Conservation (phyloP, 179 eudicot species). For the Gypsophila paniculata region DNA sequence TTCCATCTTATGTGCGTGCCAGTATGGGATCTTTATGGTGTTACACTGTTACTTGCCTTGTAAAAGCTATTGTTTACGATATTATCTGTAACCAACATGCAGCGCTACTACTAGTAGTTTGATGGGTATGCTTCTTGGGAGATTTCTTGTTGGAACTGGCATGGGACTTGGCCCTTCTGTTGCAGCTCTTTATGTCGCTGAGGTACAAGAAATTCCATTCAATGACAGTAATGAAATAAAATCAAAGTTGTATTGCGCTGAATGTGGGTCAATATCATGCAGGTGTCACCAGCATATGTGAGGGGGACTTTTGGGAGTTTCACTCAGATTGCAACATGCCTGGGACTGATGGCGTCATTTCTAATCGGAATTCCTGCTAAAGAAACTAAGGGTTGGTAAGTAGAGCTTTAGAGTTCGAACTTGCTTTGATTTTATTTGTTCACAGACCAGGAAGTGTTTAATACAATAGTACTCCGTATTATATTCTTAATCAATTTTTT, state of each 20-base stretch:
- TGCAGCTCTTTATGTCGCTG: slow-evolving; percentile 82
- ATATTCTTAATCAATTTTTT: slow-evolving; percentile 7
- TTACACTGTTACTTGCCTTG: background rate
- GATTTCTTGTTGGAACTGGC: slow-evolving; percentile 81
- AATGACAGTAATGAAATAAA: background rate
- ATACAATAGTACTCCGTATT: background rate
- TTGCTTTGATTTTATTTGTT: background rate
- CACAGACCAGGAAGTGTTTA: background rate
- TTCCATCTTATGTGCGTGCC: background rate
- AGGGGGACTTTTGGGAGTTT: slow-evolving; percentile 94
- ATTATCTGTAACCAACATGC: slow-evolving; percentile 17
- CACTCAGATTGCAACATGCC: slow-evolving; percentile 79
- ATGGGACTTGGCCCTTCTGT: slow-evolving; percentile 93
- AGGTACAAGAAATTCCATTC: slow-evolving; percentile 40
- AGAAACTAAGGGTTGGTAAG: slow-evolving; percentile 68
- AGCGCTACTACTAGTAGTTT: slow-evolving; percentile 63
- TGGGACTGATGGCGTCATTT: slow-evolving; percentile 69
- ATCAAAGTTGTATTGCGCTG: background rate
- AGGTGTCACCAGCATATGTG: slow-evolving; percentile 85
- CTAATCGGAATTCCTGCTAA: slow-evolving; percentile 75
- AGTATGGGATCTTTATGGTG: background rate
- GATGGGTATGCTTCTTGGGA: slow-evolving; percentile 79
- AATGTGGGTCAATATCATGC: slow-evolving; percentile 18
- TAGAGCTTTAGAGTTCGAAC: slow-evolving; percentile 19
- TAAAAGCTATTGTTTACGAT: slow-evolving; percentile 20